A percentile compares a stretch with the other conserved stretches of the same genome.
Evolutionary conservation across 2,329 filamentous ascomycete species (phyloP).

Genomic region (Trichoderma atrobrunneum): DNA sequence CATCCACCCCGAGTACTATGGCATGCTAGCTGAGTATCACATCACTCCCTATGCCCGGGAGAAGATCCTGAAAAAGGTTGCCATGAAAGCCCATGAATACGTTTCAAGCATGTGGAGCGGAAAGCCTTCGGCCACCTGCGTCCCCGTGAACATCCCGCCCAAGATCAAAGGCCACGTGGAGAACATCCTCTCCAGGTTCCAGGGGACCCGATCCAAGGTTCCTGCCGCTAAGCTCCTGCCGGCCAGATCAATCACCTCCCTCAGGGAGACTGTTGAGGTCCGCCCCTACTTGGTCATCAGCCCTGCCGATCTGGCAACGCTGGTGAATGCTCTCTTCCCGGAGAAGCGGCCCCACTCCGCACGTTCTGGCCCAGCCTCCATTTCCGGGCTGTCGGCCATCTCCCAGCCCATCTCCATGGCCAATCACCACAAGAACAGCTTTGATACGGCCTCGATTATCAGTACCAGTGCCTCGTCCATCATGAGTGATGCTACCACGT

Average conservation of each 20-base stretch:
- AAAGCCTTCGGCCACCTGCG: constrained; percentile 55
- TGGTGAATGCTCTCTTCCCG: constrained; percentile 82
- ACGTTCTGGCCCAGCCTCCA: constrained; percentile 65
- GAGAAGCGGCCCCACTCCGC: constrained; percentile 64
- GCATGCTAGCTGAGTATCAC: constrained; percentile 83
- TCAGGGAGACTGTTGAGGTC: constrained; percentile 73
- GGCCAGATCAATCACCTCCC: constrained; percentile 68
- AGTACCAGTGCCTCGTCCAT: constrained; percentile 72
- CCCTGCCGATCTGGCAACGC: constrained; percentile 72
- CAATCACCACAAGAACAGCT: constrained; percentile 51
- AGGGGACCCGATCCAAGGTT: constrained; percentile 48
- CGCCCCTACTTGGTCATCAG: constrained; percentile 78
- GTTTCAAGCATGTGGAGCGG: constrained; percentile 76
- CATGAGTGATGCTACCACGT: constrained; percentile 66
- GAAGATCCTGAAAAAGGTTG: constrained; percentile 75
- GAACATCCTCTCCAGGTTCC: constrained; percentile 65
- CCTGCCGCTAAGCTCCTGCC: constrained; percentile 61
- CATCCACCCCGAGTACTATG: constrained; percentile 80
- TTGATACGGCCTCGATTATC: constrained; percentile 67
- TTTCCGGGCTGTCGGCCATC: constrained; percentile 64
- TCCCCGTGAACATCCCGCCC: constrained; percentile 49
- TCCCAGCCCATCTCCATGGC: constrained; percentile 65
- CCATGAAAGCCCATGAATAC: constrained; percentile 72
- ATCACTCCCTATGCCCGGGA: constrained; percentile 88
- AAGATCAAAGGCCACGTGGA: constrained; percentile 68